Percentiles rank a stretch among this genome's conserved stretches.
Conservation (phyloP, 495 filamentous ascomycete species). For the Astrothelium subdiscretum region DNA sequence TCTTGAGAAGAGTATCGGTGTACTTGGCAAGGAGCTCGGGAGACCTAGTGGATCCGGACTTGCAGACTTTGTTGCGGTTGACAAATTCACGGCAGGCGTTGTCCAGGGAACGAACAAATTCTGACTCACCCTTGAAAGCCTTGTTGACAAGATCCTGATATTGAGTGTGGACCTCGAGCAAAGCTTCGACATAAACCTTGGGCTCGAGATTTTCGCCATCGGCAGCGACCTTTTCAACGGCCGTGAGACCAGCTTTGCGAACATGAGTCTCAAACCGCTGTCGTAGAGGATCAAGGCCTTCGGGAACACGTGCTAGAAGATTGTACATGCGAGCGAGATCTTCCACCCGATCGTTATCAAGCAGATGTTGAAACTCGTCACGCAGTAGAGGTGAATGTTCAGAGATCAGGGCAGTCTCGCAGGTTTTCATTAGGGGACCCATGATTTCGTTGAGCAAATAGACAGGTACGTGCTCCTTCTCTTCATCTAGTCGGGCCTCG, state of each 20-base stretch:
- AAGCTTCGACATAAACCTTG: constrained; percentile 89
- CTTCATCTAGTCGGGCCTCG: constrained; percentile 79
- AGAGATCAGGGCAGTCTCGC: constrained; percentile 79
- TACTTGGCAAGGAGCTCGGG: constrained; percentile 93
- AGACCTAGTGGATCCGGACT: constrained; percentile 79
- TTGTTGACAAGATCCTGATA: constrained; percentile 85
- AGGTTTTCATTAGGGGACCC: constrained; percentile 68
- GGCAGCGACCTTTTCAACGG: constrained; percentile 81
- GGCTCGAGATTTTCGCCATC: constrained; percentile 89
- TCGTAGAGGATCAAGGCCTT: constrained; percentile 83
- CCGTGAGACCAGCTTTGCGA: constrained; percentile 70
- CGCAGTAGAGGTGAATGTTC: constrained; percentile 72
- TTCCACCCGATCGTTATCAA: constrained; percentile 89
- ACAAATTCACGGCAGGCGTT: constrained; percentile 98
- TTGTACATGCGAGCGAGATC: constrained; percentile 96
- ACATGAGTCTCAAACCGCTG: constrained; percentile 88
- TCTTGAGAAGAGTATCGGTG: constrained; percentile 86
- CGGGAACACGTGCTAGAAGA: constrained; percentile 78
- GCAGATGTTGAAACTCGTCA: constrained; percentile 91
- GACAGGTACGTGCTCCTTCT: constrained; percentile 85
- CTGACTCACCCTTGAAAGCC: constrained; percentile 89
- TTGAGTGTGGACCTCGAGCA: constrained; percentile 86
- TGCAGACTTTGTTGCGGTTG: constrained; percentile 92
- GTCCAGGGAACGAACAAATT: constrained; percentile 92
- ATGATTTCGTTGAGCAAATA: constrained; percentile 88